These are phyloP conservation scores for Poa annua DNA, from an alignment of 176 grass and related monocot species.

Conservation along the genomic window DNA sequence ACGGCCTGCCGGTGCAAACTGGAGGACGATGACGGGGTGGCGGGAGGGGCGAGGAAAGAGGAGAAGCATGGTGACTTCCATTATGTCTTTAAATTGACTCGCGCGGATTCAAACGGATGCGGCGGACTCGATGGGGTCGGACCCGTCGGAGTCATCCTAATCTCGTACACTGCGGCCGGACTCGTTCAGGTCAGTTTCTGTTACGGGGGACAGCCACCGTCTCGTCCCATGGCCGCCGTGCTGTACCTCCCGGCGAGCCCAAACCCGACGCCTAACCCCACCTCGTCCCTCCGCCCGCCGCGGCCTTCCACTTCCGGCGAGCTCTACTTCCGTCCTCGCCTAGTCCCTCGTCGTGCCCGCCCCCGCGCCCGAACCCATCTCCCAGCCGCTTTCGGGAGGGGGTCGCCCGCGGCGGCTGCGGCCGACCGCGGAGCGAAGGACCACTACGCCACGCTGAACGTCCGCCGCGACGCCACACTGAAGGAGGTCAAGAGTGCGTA, in stretches of 20 bases:
- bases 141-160: no score
- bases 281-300: background rate
- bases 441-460: constrained; percentile 77
- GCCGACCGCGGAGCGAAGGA: constrained; percentile 46
- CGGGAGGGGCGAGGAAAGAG: no score
- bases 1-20: no score
- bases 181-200: no score
- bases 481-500: constrained; percentile 90
- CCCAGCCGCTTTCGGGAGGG: constrained; percentile 36
- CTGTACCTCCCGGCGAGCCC: constrained; percentile 40
- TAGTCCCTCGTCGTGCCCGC: background rate
- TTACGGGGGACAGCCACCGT: background rate
- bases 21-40: no score
- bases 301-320: background rate
- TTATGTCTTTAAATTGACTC: no score
- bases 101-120: no score
- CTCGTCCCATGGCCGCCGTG: constrained; percentile 35
- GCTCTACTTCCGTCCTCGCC: constrained; percentile 35
- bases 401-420: constrained; percentile 28
- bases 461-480: constrained; percentile 65
- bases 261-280: constrained; percentile 5
- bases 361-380: constrained; percentile 18
- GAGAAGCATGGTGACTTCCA: no score
- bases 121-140: no score
- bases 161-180: no score